Base-by-base conservation (phyloP, 2,329 filamentous ascomycete genomes). In the Berkeleyomyces rouxiae region DNA sequence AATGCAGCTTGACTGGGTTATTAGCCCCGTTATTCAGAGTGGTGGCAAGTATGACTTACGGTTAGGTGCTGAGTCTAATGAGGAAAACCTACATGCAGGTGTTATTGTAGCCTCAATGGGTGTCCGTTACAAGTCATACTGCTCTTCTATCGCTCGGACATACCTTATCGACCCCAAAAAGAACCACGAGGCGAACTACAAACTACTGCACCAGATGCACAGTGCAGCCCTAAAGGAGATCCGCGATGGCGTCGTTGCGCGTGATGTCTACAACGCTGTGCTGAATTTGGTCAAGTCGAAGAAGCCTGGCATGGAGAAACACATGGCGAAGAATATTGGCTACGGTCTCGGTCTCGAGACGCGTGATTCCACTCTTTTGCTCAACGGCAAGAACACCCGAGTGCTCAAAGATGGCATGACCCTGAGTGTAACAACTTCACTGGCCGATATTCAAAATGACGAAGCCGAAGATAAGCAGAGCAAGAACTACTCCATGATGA, bases 81-180 rank as follows among this genome's bases (percentile, higher is more conserved):
- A 89, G 69, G 91, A 89, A 65, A 79, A 84, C 63, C 79, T 99
- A 23, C 90, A 96, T 71, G 85, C 92, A 0, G 95, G 93, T 46
- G 90, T 96, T 68, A 99, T 99, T 69, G 84, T 99, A 68, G 88
- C 90, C 5, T 89, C 88, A 1, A 84, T 99, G 74, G 93, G 93
- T 61, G 80, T 99, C 66, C 84, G 93, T 67, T 99, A 99, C 76
- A 93, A 93, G 75, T 95, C 90, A 0, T 99, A 99, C 74, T 91
- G 88, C 71, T 95, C 91, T 2, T 83, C 90, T 65, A 90, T 99
- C 68, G 90, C 88, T 10, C 85, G 93, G 67, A 97, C 95, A 6
- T 99, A 96, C 73, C 80, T 99, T 65, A 92, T 99, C 57, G 95
- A 97, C 69, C 95, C 95, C 13, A 96, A 93, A 75, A 97, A 96